Base-by-base conservation (phyloP, 257 asterid species). In the Jaltomata sinuosa region DNA sequence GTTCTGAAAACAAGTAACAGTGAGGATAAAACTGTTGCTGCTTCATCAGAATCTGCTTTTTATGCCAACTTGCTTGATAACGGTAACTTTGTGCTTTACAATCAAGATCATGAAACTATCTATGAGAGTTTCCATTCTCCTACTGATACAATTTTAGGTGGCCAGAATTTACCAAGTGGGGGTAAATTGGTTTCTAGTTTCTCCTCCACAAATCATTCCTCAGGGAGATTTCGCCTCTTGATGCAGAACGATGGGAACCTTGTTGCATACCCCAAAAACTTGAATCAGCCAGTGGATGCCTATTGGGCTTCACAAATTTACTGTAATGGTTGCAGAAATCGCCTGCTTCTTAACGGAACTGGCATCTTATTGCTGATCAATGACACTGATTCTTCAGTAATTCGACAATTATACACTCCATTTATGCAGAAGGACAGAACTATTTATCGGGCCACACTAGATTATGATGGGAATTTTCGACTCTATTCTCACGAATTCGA, bases 231-330 rank as follows among this genome's bases (percentile, higher is more conserved):
- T 84, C 85, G 49, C 45, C 84, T 87, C 16, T 14, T 3, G 54
- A 84, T 87, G 89, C 87, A 87, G 82, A 0, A 8, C 0, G 87
- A 87, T 15, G 86, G 89, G 32, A 87, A 87, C 78, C 82, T 87
- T 54, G 87, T 78, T 65, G 86, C 84, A 38, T 87, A 87, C 65
- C 87, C 87, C 16, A 68, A 45, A 25, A 10, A 76, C 64, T 27
- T 21, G 45, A 85, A 67, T 50, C 55, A 47, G 11, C 10, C 79
- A 6, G 68, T 32, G 0, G 84, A 82, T 15, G 52, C 86, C 11
- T 87, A 82, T 32, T 87, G 81, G 84, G 42, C 76, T 22, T 59
- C 84, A 55, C 57, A 59, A 40, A 40, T 27, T 0, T 81, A 64
- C 2, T 59, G 59, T 49, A 31, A 12, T 10, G 74, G 82, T 49